A percentile compares a stretch with the other conserved stretches of the same genome.
Evolutionary conservation across 768 basidiomycete genomes (phyloP).

Genomic region (Boletus tomentosulus): DNA sequence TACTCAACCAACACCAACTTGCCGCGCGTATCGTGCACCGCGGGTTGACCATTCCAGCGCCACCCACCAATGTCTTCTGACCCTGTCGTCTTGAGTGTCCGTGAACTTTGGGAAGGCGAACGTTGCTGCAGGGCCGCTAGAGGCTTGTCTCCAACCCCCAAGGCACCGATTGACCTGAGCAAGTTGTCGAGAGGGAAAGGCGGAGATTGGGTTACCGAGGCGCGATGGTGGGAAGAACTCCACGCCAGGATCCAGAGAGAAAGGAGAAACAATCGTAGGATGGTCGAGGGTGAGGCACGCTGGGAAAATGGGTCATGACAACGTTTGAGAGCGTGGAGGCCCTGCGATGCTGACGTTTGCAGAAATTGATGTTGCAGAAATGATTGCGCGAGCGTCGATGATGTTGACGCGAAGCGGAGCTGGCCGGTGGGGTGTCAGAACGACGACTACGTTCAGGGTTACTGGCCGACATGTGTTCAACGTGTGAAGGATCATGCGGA

Average conservation of each 20-base stretch:
- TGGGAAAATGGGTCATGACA: slow-evolving; percentile 81
- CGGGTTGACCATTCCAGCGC: slow-evolving; percentile 55
- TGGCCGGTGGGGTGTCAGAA: slow-evolving; percentile 68
- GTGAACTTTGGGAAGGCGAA: slow-evolving; percentile 97
- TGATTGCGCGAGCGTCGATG: slow-evolving; percentile 73
- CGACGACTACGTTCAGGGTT: slow-evolving; percentile 79
- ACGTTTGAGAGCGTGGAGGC: slow-evolving; percentile 88
- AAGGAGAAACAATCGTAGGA: slow-evolving; percentile 25
- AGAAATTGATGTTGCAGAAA: slow-evolving; percentile 72
- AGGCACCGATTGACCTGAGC: slow-evolving; percentile 66
- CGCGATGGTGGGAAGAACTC: slow-evolving; percentile 73
- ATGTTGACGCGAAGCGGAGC: slow-evolving; percentile 29
- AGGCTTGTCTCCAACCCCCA: slow-evolving; percentile 71
- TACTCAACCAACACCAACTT: slow-evolving; percentile 76
- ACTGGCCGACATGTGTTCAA: slow-evolving; percentile 90
- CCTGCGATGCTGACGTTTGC: slow-evolving; percentile 11
- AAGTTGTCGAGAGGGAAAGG: slow-evolving; percentile 55
- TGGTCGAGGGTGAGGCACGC: slow-evolving; percentile 21
- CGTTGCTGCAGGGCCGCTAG: slow-evolving; percentile 61
- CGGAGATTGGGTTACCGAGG: slow-evolving; percentile 68
- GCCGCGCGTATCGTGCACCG: slow-evolving; percentile 63
- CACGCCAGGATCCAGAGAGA: slow-evolving; percentile 53
- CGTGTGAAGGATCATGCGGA: slow-evolving; percentile 87
- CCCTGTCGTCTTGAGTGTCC: slow-evolving; percentile 81
- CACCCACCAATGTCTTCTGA: slow-evolving; percentile 50